A percentile compares a stretch with the other conserved stretches of the same genome.
Conservation (phyloP, 1,139 yeast species). For the Magnusiomyces paraingens region DNA sequence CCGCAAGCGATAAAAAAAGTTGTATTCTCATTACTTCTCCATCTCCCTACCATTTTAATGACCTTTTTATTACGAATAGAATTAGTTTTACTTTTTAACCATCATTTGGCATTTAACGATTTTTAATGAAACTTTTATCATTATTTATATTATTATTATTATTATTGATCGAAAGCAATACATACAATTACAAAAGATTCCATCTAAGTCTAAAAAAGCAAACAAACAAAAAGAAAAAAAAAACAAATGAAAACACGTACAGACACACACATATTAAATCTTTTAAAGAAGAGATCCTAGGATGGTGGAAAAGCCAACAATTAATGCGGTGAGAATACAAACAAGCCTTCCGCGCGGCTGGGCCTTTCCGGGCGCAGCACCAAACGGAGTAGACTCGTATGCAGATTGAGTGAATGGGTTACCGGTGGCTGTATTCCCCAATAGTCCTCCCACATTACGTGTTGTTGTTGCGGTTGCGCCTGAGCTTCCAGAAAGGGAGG, state of each 20-base stretch:
- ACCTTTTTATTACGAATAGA: neutral
- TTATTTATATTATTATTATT: neutral
- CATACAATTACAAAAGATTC: too few relatives aligned
- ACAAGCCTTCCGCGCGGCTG: too few relatives aligned
- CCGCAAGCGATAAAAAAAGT: constrained; percentile 2
- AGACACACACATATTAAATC: neutral
- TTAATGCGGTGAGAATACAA: neutral
- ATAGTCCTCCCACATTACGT: too few relatives aligned
- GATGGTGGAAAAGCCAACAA: neutral
- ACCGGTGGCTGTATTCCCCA: too few relatives aligned
- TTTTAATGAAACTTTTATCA: neutral
- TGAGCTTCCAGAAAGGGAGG: too few relatives aligned
- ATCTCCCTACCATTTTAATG: neutral
- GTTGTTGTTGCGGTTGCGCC: too few relatives aligned
- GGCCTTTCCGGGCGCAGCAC: too few relatives aligned
- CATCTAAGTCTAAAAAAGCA: too few relatives aligned
- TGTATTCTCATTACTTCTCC: neutral
- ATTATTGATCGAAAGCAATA: too few relatives aligned
- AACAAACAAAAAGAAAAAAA: neutral
- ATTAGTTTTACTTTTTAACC: neutral
- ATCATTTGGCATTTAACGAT: neutral
- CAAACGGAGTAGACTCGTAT: neutral
- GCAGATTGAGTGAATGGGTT: neutral
- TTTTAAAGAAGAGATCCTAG: neutral
- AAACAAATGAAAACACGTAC: constrained; percentile 2